These are phyloP conservation scores for Fusarium temperatum DNA, from an alignment of 2,329 filamentous ascomycete genomes.

Conservation along the genomic window DNA sequence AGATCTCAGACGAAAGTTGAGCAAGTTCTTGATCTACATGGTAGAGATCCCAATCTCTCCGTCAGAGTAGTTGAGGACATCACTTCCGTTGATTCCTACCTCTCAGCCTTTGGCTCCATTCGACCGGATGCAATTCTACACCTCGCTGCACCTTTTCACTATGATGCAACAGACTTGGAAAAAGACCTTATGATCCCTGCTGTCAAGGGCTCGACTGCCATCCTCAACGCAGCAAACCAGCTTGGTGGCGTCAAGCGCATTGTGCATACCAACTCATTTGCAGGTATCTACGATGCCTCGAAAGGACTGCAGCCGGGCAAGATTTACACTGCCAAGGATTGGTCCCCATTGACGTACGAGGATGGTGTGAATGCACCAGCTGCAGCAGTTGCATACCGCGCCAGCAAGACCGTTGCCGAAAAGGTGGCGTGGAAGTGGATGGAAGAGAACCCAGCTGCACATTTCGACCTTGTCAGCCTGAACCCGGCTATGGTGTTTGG, in stretches of 20 bases:
- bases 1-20: neutral
- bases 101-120: neutral
- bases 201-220: slow-evolving; percentile 1
- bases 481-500: slow-evolving; percentile 14
- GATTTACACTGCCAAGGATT: neutral
- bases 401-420: slow-evolving; percentile 3
- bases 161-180: neutral
- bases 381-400: neutral
- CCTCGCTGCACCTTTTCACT: slow-evolving; percentile 1
- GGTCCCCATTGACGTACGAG: slow-evolving; percentile 1
- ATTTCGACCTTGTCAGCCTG: neutral
- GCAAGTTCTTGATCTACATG: neutral
- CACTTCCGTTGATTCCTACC: neutral
- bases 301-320: slow-evolving; percentile 3
- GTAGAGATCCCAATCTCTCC: neutral
- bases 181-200: slow-evolving; percentile 3
- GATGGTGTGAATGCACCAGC: slow-evolving; percentile 1
- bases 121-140: slow-evolving; percentile 1
- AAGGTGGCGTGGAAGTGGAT: slow-evolving; percentile 11
- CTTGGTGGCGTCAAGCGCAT: neutral
- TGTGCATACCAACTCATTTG: slow-evolving; percentile 10
- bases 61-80: neutral
- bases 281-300: slow-evolving; percentile 2
- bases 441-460: neutral
- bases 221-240: neutral